Evolutionary conservation across 1,139 yeast species (phyloP), one percentile per base, ranked within the genome.

Genomic region (Taphrina sp.): DNA sequence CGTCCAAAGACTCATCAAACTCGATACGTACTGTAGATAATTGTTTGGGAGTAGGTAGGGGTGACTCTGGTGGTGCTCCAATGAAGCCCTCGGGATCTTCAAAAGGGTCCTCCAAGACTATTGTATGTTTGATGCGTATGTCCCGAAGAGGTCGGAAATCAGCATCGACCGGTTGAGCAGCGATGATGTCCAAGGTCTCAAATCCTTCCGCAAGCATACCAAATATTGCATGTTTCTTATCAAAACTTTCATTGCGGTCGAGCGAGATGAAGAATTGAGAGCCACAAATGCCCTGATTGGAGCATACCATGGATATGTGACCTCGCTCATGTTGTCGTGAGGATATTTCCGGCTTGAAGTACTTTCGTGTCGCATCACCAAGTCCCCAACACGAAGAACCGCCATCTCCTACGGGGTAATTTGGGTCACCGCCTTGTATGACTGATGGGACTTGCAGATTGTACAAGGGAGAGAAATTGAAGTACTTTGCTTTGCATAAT

Each of bases 41-140:
- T 59, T 75, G 78, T 20, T 61, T 63, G 5, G 64, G 62, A 0
- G 74, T 65, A 0, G 78, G 77, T 31, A 65, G 68, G 0, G 78
- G 78, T 28, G 69, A 65, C 3, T 60, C 41, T 0, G 65, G 61
- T 2, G 61, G 61, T 8, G 31, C 58, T 12, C 37, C 39, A 3
- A 34, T 31, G 17, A 59, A 23, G 2, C 42, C 58, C 24, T 36
- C 51, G 1, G 61, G 71, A 57, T 75, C 77, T 0, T 71, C 73
- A 62, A 75, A 80, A 2, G 85, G 85, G 63, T 81, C 84, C 46
- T 79, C 75, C 10, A 82, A 63, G 1, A 80, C 66, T 62, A 75
- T 75, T 0, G 77, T 72, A 57, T 76, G 79, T 36, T 76, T 71
- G 5, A 82, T 78, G 39, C 84, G 66, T 2, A 80, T 72, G 59